Conservation (phyloP, 257 asterid genomes). For the Ilex aquifolium region DNA sequence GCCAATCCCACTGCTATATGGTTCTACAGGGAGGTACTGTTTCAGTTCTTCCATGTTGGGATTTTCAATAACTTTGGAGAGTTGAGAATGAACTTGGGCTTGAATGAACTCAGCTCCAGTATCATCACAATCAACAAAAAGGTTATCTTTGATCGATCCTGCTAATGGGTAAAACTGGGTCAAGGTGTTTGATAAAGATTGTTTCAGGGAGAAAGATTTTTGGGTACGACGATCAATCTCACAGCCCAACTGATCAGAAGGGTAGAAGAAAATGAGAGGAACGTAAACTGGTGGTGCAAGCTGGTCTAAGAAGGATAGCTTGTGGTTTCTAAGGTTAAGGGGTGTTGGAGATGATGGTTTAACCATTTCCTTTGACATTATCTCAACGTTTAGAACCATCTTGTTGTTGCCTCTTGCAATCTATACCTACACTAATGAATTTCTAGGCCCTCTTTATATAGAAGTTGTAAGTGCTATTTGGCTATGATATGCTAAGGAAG, state of each 20-base stretch:
- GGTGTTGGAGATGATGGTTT: constrained; percentile 3
- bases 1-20: not conserved
- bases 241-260: not conserved
- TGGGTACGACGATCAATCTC: not conserved
- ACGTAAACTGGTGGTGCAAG: not conserved
- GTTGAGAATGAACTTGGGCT: constrained; percentile 15
- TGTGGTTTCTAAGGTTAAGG: not conserved
- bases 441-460: too few relatives aligned
- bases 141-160: constrained; percentile 17
- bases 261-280: not conserved
- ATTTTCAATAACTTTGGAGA: constrained; percentile 6
- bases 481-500: too few relatives aligned
- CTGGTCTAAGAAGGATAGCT: constrained; percentile 1
- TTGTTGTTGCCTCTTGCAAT: too few relatives aligned
- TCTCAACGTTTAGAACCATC: not conserved
- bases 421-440: too few relatives aligned
- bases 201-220: constrained; percentile 11
- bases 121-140: constrained; percentile 19
- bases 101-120: constrained; percentile 22
- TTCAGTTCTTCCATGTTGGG: constrained; percentile 11
- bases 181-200: constrained; percentile 18
- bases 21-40: constrained; percentile 9
- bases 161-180: constrained; percentile 32
- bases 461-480: too few relatives aligned
- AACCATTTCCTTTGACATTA: not conserved